phyloP scores from a whole-genome alignment of 2,329 filamentous ascomycete genomes.

The Cladophialophora carrionii region DNA sequence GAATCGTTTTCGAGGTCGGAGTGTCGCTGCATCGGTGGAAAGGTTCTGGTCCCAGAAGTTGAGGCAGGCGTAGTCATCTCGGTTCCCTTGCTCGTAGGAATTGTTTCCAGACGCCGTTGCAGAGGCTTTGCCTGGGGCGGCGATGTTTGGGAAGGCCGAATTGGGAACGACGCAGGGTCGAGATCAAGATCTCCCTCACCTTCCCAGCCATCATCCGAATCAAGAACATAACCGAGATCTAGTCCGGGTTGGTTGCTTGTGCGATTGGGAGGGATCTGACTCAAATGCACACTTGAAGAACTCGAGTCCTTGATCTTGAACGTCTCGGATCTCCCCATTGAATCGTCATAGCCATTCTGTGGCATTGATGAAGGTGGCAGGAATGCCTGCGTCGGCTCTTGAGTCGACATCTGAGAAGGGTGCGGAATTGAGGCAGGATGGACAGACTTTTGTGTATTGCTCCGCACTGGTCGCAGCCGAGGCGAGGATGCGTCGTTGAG shows the following conservation, averaged over 20 bases:
- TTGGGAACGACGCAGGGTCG: conserved; percentile 22
- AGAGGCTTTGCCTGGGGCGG: conserved; percentile 1
- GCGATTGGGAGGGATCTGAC: conserved; percentile 32
- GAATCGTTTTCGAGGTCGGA: background rate
- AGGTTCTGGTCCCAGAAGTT: background rate
- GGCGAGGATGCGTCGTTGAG: conserved; percentile 22
- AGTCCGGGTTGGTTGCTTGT: conserved; percentile 19
- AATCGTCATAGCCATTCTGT: conserved; percentile 7
- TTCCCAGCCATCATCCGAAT: conserved; percentile 24
- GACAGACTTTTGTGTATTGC: conserved; percentile 30
- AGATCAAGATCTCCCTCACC: conserved; percentile 34
- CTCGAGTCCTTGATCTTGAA: conserved; percentile 39
- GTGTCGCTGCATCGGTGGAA: background rate
- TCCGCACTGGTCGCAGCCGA: conserved; percentile 22
- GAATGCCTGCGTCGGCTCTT: conserved; percentile 36
- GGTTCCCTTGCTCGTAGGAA: background rate
- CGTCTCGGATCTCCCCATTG: conserved; percentile 16
- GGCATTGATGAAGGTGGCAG: conserved; percentile 29
- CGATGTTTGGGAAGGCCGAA: background rate
- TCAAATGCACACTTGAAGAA: conserved; percentile 28
- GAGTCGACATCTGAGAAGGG: conserved; percentile 39
- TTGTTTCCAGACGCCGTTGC: background rate
- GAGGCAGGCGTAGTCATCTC: background rate
- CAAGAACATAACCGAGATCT: conserved; percentile 20
- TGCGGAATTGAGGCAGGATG: conserved; percentile 37